Conservation (phyloP, 495 filamentous ascomycete genomes). For the Hypoxylon fuscum region DNA sequence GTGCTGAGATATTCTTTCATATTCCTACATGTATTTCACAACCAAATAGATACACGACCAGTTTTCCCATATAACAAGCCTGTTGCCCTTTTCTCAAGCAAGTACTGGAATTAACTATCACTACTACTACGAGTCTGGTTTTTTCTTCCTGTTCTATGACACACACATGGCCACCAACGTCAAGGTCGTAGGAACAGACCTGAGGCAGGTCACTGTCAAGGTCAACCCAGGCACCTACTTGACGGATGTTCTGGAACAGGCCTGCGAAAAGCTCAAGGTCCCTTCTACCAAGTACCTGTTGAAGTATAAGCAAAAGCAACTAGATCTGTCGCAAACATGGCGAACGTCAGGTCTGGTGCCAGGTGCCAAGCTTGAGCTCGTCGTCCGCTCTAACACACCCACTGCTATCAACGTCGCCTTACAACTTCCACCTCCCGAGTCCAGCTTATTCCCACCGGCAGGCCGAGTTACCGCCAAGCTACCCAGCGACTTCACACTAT, state of each 20-base stretch:
- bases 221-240: slow-evolving; percentile 81
- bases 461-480: slow-evolving; percentile 82
- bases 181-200: slow-evolving; percentile 81
- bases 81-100: not conserved
- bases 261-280: slow-evolving; percentile 80
- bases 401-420: slow-evolving; percentile 85
- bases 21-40: too few relatives aligned
- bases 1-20: slow-evolving; percentile 34
- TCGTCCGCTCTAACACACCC: slow-evolving; percentile 82
- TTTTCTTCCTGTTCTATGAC: not conserved
- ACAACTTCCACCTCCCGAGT: slow-evolving; percentile 76
- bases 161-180: slow-evolving; percentile 91
- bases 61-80: too few relatives aligned
- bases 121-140: too few relatives aligned
- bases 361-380: slow-evolving; percentile 91
- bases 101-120: too few relatives aligned
- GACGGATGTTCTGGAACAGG: slow-evolving; percentile 84
- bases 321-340: slow-evolving; percentile 85
- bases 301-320: slow-evolving; percentile 86
- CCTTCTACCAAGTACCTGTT: slow-evolving; percentile 78
- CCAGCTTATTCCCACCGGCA: slow-evolving; percentile 58
- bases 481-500: slow-evolving; percentile 82
- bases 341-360: slow-evolving; percentile 86
- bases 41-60: too few relatives aligned
- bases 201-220: slow-evolving; percentile 79